Percentiles rank a stretch among this genome's conserved stretches.
Evolutionary conservation across 805 yeast genomes (phyloP).

Genomic region (Cyberlindnera euphorbiae): DNA sequence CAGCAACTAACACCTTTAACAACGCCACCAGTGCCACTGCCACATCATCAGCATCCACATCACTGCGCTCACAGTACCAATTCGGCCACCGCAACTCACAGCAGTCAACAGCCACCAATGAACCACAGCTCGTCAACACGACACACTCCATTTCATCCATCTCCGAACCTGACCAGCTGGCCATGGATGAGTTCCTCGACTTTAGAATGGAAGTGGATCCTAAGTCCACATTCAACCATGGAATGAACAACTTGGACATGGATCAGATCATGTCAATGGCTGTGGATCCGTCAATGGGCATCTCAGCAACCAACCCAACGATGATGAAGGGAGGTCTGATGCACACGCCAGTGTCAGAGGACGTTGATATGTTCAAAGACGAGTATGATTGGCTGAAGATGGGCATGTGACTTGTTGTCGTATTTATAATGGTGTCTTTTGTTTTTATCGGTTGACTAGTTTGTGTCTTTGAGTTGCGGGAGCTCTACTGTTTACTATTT

Average conservation of each 20-base stretch:
- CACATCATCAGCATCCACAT: no score
- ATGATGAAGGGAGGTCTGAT: no score
- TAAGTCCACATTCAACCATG: neutral
- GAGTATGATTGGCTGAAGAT: slow-evolving; percentile 24
- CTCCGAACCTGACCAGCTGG: slow-evolving; percentile 15
- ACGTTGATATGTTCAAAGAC: slow-evolving; percentile 14
- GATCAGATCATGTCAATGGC: slow-evolving; percentile 1
- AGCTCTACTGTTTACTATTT: no score
- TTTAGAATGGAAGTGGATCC: slow-evolving; percentile 13
- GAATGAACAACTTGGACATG: slow-evolving; percentile 1
- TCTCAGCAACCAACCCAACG: no score
- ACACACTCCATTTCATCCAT: slow-evolving; percentile 12
- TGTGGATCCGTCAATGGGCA: no score
- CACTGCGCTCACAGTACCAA: no score
- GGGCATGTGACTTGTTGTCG: slow-evolving; percentile 11
- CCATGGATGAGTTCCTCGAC: slow-evolving; percentile 16
- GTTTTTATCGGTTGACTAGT: no score
- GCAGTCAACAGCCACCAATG: slow-evolving; percentile 1
- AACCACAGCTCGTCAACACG: slow-evolving; percentile 9
- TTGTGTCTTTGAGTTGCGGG: no score
- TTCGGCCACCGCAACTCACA: neutral
- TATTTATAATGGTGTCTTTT: neutral
- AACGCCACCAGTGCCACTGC: no score
- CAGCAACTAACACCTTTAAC: no score
- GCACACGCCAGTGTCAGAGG: slow-evolving; percentile 4